Percentiles rank a stretch among this genome's conserved stretches.
phyloP scores from a whole-genome alignment of 2,329 filamentous ascomycete genomes.

The Rugonectria rugulosa region DNA sequence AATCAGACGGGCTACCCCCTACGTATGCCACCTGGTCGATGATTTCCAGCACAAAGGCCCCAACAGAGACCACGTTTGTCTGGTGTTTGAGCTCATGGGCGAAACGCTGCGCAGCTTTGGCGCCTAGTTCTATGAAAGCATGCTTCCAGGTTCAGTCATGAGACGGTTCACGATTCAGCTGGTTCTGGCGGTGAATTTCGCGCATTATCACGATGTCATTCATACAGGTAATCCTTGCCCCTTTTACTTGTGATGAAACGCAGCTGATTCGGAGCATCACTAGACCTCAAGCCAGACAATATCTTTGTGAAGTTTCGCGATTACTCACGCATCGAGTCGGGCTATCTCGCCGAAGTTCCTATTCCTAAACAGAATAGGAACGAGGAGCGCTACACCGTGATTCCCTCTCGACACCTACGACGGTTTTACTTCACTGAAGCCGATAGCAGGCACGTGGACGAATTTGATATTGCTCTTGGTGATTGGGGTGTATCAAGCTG shows the following conservation, averaged over 20 bases:
- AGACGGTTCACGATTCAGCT: slow-evolving; percentile 28
- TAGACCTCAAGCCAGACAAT: slow-evolving; percentile 21
- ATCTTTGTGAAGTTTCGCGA: slow-evolving; percentile 34
- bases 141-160: slow-evolving; percentile 25
- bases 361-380: slow-evolving; percentile 15
- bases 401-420: slow-evolving; percentile 16
- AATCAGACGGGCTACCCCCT: neutral
- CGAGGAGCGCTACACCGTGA: slow-evolving; percentile 13
- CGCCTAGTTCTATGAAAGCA: slow-evolving; percentile 16
- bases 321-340: slow-evolving; percentile 18
- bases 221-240: slow-evolving; percentile 26
- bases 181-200: slow-evolving; percentile 27
- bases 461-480: slow-evolving; percentile 26
- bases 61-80: slow-evolving; percentile 41
- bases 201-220: slow-evolving; percentile 30
- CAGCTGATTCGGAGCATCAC: neutral
- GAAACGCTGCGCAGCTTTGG: slow-evolving; percentile 32
- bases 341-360: slow-evolving; percentile 20
- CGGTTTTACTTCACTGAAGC: slow-evolving; percentile 24
- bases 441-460: neutral
- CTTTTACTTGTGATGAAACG: neutral
- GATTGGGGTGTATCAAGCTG: slow-evolving; percentile 34
- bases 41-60: slow-evolving; percentile 41
- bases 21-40: slow-evolving; percentile 27
- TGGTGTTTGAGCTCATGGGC: slow-evolving; percentile 42